Conservation (phyloP, 2,329 filamentous ascomycete species). For the Ilyonectria destructans region DNA sequence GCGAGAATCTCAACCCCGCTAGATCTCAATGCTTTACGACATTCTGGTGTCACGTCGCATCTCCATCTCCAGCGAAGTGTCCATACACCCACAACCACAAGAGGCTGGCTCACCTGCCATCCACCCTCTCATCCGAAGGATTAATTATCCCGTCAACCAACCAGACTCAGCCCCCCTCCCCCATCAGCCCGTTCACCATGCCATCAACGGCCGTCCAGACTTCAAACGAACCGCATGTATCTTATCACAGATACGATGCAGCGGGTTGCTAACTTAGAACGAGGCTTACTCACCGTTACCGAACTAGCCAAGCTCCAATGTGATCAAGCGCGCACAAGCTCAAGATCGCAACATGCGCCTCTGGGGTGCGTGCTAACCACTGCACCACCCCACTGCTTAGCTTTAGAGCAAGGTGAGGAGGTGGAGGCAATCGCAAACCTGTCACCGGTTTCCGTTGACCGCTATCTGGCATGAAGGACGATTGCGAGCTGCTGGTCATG, state of each 20-base stretch:
- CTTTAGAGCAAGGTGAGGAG: conserved; percentile 35
- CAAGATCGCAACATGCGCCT: conserved; percentile 40
- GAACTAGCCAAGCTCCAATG: conserved; percentile 40
- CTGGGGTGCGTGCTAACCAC: conserved; percentile 5
- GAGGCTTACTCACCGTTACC: conserved; percentile 36
- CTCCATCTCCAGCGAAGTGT: conserved; percentile 25
- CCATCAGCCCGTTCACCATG: conserved; percentile 39
- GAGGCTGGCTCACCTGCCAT: conserved; percentile 12
- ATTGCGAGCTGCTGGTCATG: conserved; percentile 43
- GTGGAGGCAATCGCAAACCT: conserved; percentile 32
- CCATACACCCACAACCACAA: conserved; percentile 23
- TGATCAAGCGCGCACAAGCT: conserved; percentile 49
- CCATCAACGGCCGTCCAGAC: conserved; percentile 36
- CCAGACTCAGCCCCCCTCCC: conserved; percentile 37
- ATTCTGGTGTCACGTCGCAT: conserved; percentile 46
- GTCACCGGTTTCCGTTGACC: conserved; percentile 36
- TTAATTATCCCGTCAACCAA: conserved; percentile 35
- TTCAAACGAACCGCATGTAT: conserved; percentile 32
- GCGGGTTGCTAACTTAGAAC: conserved; percentile 29
- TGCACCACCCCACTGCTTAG: conserved; percentile 37
- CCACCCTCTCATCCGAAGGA: conserved; percentile 19
- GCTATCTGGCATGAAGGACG: conserved; percentile 25
- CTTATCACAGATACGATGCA: conserved; percentile 40
- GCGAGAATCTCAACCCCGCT: conserved; percentile 34
- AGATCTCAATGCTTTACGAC: conserved; percentile 35